Conservation (phyloP, 768 basidiomycete genomes). For the Candolleomyces aberdarensis region DNA sequence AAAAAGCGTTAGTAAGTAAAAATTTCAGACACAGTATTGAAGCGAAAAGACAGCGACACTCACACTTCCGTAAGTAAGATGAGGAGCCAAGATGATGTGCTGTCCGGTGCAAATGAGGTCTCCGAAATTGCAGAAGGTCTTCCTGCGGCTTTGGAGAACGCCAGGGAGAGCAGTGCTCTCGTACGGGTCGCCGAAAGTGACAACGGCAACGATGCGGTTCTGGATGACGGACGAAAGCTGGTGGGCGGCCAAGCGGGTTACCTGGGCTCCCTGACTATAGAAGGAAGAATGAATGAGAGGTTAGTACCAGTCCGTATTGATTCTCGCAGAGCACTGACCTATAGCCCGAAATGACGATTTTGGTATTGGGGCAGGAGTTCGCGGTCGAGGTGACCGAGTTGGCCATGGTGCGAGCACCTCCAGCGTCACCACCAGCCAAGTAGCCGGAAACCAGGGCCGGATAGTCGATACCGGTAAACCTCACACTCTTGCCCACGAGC, state of each 20-base stretch:
- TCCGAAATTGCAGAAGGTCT: slow-evolving; percentile 27
- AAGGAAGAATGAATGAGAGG: background rate
- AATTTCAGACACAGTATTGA: background rate
- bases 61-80: slow-evolving; percentile 22
- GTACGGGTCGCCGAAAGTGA: slow-evolving; percentile 36
- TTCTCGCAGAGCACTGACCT: background rate
- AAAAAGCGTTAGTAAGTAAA: no score
- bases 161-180: slow-evolving; percentile 26
- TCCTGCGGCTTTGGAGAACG: slow-evolving; percentile 19
- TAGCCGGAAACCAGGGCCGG: slow-evolving; percentile 15
- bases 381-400: slow-evolving; percentile 10
- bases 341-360: slow-evolving; percentile 24
- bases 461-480: slow-evolving; percentile 12
- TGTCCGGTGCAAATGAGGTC: slow-evolving; percentile 31
- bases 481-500: slow-evolving; percentile 1
- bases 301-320: background rate
- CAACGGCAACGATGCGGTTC: slow-evolving; percentile 26
- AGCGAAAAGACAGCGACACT: background rate
- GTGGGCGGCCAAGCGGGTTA: slow-evolving; percentile 35
- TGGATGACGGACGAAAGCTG: slow-evolving; percentile 27
- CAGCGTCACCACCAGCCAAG: slow-evolving; percentile 13
- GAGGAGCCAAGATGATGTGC: slow-evolving; percentile 18
- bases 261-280: slow-evolving; percentile 31
- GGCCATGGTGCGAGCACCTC: slow-evolving; percentile 14
- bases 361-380: slow-evolving; percentile 19